Evolutionary conservation across 2,329 filamentous ascomycete species (phyloP).

Genomic region (Aspergillus sergii): DNA sequence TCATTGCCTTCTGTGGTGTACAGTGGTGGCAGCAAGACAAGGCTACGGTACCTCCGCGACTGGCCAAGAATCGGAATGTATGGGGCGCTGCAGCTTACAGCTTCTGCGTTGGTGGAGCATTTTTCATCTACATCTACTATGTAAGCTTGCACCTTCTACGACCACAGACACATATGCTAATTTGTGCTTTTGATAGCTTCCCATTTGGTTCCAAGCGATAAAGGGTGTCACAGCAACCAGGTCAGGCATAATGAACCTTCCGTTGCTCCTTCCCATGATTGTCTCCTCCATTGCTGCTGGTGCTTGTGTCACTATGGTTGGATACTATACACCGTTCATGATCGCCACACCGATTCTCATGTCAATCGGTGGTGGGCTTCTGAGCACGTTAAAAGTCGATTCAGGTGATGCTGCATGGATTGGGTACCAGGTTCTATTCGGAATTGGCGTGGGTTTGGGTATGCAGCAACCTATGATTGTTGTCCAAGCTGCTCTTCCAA

Average conservation of each 20-base stretch:
- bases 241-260: slow-evolving; percentile 43
- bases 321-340: slow-evolving; percentile 47
- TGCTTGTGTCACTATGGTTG: slow-evolving; percentile 31
- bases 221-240: slow-evolving; percentile 36
- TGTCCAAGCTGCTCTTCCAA: slow-evolving; percentile 36
- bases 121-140: slow-evolving; percentile 51
- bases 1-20: slow-evolving; percentile 43
- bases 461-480: slow-evolving; percentile 41
- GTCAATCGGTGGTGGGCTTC: slow-evolving; percentile 38
- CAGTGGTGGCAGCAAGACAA: slow-evolving; percentile 43
- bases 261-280: slow-evolving; percentile 36
- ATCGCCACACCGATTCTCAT: slow-evolving; percentile 34
- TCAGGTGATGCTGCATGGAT: slow-evolving; percentile 40
- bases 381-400: slow-evolving; percentile 37
- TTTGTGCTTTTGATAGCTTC: slow-evolving; percentile 33
- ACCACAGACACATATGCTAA: not conserved
- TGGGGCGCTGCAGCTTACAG: slow-evolving; percentile 43
- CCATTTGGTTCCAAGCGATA: slow-evolving; percentile 48
- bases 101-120: slow-evolving; percentile 46
- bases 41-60: slow-evolving; percentile 49
- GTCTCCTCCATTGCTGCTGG: slow-evolving; percentile 36
- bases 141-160: slow-evolving; percentile 19
- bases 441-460: slow-evolving; percentile 39
- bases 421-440: slow-evolving; percentile 42
- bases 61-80: slow-evolving; percentile 49